Percentiles rank a stretch among this genome's conserved stretches.
Conservation (phyloP, 2,329 filamentous ascomycete species). For the Cladosporium sp. region DNA sequence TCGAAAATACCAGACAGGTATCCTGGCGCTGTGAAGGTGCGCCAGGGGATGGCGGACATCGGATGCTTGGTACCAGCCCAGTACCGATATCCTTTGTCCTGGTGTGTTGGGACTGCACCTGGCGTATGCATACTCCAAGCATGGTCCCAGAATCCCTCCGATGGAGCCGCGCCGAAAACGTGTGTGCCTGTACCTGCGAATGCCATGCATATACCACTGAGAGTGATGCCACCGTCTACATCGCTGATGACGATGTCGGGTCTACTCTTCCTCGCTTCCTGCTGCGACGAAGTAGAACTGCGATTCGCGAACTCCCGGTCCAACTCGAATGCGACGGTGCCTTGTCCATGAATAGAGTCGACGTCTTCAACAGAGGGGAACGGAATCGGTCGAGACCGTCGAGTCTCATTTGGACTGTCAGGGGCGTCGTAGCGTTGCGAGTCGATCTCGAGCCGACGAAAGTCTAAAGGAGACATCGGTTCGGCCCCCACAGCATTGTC, state of each 20-base stretch:
- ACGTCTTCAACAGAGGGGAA: slow-evolving; percentile 92
- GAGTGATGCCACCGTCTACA: slow-evolving; percentile 84
- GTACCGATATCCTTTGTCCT: neutral
- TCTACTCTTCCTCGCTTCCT: slow-evolving; percentile 19
- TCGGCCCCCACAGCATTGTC: neutral
- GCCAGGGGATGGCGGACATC: slow-evolving; percentile 62
- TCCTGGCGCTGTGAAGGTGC: slow-evolving; percentile 68
- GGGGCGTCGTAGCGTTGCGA: neutral
- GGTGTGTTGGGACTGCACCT: neutral
- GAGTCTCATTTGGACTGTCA: slow-evolving; percentile 56
- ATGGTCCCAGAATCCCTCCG: slow-evolving; percentile 23
- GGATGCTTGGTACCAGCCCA: slow-evolving; percentile 8
- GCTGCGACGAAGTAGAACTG: neutral
- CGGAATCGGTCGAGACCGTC: slow-evolving; percentile 75
- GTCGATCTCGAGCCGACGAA: slow-evolving; percentile 6
- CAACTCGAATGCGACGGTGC: slow-evolving; percentile 83
- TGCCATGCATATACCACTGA: slow-evolving; percentile 78
- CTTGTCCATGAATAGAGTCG: slow-evolving; percentile 88
- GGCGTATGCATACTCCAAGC: neutral
- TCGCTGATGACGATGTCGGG: slow-evolving; percentile 68
- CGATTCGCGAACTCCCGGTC: slow-evolving; percentile 63
- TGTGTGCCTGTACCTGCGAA: slow-evolving; percentile 68
- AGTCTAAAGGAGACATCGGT: neutral
- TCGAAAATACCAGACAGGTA: slow-evolving; percentile 71
- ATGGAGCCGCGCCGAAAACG: slow-evolving; percentile 87